Evolutionary conservation across 2,329 filamentous ascomycete species (phyloP).

Genomic region (Stemphylium beticola): DNA sequence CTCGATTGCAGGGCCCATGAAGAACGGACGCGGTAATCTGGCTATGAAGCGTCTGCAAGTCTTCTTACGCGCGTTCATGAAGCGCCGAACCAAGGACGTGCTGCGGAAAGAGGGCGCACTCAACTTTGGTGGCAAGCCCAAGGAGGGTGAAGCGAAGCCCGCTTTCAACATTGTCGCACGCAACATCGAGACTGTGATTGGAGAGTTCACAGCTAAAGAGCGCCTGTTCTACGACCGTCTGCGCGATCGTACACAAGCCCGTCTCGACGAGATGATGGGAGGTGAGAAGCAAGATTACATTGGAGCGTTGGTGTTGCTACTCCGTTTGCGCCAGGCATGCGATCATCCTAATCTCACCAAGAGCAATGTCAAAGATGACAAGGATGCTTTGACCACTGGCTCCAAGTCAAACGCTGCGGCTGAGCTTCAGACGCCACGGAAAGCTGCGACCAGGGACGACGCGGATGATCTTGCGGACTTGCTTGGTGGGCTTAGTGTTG

Average conservation of each 20-base stretch:
- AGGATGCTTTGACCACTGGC: slow-evolving; percentile 77
- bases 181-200: slow-evolving; percentile 80
- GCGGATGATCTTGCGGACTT: slow-evolving; percentile 85
- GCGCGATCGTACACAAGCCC: slow-evolving; percentile 82
- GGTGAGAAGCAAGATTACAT: slow-evolving; percentile 84
- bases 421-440: slow-evolving; percentile 43
- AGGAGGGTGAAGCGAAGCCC: slow-evolving; percentile 62
- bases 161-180: slow-evolving; percentile 92
- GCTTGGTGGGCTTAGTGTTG: slow-evolving; percentile 82
- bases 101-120: slow-evolving; percentile 84
- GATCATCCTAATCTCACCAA: slow-evolving; percentile 91
- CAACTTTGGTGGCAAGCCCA: slow-evolving; percentile 73
- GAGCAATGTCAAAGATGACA: slow-evolving; percentile 84
- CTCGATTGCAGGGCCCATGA: slow-evolving; percentile 87
- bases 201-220: slow-evolving; percentile 80
- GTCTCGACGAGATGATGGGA: slow-evolving; percentile 87
- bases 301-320: slow-evolving; percentile 87
- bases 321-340: slow-evolving; percentile 89
- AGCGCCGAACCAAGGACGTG: slow-evolving; percentile 97
- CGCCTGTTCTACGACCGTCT: slow-evolving; percentile 84
- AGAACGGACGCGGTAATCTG: slow-evolving; percentile 84
- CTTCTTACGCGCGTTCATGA: slow-evolving; percentile 93
- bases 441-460: slow-evolving; percentile 60
- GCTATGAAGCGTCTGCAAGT: slow-evolving; percentile 86
- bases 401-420: slow-evolving; percentile 51